Evolutionary conservation across 805 yeast species (phyloP), one percentile per base, ranked within the genome.

Genomic region (Ogataea saltuana): DNA sequence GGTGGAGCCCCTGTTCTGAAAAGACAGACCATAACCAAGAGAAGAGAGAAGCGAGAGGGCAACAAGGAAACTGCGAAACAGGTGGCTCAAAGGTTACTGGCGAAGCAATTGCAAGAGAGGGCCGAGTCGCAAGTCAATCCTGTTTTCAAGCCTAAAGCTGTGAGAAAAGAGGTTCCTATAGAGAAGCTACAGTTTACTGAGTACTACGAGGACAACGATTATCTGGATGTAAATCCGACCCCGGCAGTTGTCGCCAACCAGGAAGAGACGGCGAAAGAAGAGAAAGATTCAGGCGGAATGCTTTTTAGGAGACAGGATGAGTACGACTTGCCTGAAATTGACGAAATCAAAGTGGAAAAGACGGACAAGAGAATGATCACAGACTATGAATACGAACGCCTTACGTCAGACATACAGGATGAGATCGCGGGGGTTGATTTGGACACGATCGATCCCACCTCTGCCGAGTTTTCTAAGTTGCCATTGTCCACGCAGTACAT

Each of bases 1-100:
- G 98, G 98, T 20, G 96, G 93, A 1, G 97, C 95, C 0, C 97
- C 97, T 0, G 71, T 74, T 1, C 65, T 93, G 57, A 93, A 93
- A 68, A 70, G 82, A 49, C 81, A 81, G 45, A 91, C 97, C 0
- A 85, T 93, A 13, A 72, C 72, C 12, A 73, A 78, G 45, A 75
- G 99, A 50, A 76, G 79, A 51, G 87, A 85, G 55, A 66, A 86
- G 47, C 67, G 96, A 33, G 81, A 81, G 51, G 96, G 88, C 1
- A 75, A 87, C 44, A 70, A 80, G 49, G 90, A 83, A 39, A 78
- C 75, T 42, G 85, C 89, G 1, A 64, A 75, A 17, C 76, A 74
- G 42, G 85, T 96, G 0, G 99, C 99, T 0, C 85, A 82, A 45
- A 80, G 80, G 61, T 65, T 93, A 38, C 65, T 93, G 32, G 89